Evolutionary conservation across 305 asterid genomes (phyloP).

Genomic region (Fraxinus dipetala): DNA sequence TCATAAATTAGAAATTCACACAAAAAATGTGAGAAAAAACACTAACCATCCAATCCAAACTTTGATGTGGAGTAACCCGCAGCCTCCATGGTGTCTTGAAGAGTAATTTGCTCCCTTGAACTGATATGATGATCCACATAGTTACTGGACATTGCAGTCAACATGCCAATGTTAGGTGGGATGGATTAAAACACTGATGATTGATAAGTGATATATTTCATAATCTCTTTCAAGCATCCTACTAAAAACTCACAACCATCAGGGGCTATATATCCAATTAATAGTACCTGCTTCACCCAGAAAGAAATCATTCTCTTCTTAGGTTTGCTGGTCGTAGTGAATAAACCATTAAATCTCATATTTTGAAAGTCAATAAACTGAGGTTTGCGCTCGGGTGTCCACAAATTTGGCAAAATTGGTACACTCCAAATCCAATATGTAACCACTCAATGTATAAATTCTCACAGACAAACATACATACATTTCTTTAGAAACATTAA

Average conservation of each 20-base stretch:
- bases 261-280: background rate
- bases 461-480: background rate
- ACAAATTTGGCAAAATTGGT: constrained; percentile 16
- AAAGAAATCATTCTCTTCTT: constrained; percentile 11
- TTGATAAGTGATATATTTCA: background rate
- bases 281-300: background rate
- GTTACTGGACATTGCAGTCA: constrained; percentile 60
- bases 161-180: background rate
- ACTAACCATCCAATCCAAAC: constrained; percentile 95
- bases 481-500: background rate
- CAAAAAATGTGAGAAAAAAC: background rate
- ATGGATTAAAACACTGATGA: constrained; percentile 3
- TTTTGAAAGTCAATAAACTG: constrained; percentile 6
- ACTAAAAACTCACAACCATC: background rate
- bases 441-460: background rate
- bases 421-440: background rate
- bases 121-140: constrained; percentile 92
- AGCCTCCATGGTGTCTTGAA: constrained; percentile 91
- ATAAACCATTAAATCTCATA: background rate
- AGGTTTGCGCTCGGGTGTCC: background rate
- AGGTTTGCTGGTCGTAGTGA: background rate
- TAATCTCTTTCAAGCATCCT: constrained; percentile 3
- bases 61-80: constrained; percentile 80
- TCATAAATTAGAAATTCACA: background rate
- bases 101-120: constrained; percentile 97